Base-by-base conservation (phyloP, 371 early-diverging fungal species). In the Mucor indicus region DNA sequence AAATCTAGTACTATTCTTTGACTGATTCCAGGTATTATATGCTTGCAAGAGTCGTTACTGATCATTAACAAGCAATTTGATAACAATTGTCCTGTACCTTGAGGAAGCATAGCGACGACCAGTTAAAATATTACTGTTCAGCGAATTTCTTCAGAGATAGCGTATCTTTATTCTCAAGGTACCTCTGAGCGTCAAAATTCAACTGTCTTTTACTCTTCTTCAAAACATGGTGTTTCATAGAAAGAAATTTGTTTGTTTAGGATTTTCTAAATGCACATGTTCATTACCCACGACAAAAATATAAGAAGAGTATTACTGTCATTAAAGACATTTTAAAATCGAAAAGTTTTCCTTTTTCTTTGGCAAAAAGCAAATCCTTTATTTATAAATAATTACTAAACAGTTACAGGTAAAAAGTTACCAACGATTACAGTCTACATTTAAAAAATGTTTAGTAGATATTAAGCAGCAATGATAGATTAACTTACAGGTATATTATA, bases 381-480 rank as follows among this genome's bases (percentile, higher is more conserved):
- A n/a, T n/a, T n/a, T n/a, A n/a, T n/a, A n/a, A n/a, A n/a, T n/a
- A n/a, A n/a, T n/a, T n/a, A n/a, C n/a, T n/a, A n/a, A n/a, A n/a
- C n/a, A n/a, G n/a, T n/a, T n/a, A n/a, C n/a, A n/a, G 90, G 88
- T 49, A 93, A 72, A 64, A 93, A 93, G 62, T 93, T 91, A 29
- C 91, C 91, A 13, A 87, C 87, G 46, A 91, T 87, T 0, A 75
- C 82, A 23, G 83, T 65, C 22, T 83, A n/a, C n/a, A 43, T 30
- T 32, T 12, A 3, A 36, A 88, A 85, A 15, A 23, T 7, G 11
- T 7, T 27, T 7, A 27, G 29, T 7, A 5, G 5, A 7, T 27
- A 27, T 5, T 27, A 7, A 7, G 11, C 5, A 7, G 11, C 5
- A 7, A 10, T 9, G 23, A 27, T 30, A n/a, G 11, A 19, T 13